A percentile compares a stretch with the other conserved stretches of the same genome.
phyloP scores from a whole-genome alignment of 352 stramenopile species.

The Albugo candida region DNA sequence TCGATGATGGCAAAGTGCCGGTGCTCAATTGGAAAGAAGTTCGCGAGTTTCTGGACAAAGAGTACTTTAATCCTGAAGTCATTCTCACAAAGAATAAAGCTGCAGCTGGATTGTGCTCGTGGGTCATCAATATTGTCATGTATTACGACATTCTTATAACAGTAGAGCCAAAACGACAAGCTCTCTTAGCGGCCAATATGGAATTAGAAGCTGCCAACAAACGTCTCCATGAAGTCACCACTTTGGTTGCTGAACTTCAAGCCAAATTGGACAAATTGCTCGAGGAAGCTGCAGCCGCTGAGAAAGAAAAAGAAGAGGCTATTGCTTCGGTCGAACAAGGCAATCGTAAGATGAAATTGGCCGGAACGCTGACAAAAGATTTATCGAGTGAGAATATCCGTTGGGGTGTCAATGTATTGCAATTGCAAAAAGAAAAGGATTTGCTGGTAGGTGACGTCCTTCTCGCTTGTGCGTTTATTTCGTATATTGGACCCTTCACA shows the following conservation, averaged over 20 bases:
- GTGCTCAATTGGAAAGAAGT: constrained; percentile 88
- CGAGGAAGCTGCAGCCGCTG: constrained; percentile 74
- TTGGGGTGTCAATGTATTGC: constrained; percentile 87
- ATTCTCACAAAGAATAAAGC: constrained; percentile 91
- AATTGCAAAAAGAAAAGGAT: constrained; percentile 82
- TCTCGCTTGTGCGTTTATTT: constrained; percentile 88
- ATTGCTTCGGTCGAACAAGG: constrained; percentile 82
- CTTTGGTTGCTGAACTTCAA: constrained; percentile 83
- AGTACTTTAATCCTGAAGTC: constrained; percentile 90
- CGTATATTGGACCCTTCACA: constrained; percentile 90
- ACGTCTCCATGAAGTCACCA: constrained; percentile 72
- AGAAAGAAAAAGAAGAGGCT: constrained; percentile 86
- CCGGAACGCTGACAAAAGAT: constrained; percentile 86
- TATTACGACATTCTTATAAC: constrained; percentile 94
- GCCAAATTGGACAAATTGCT: constrained; percentile 85
- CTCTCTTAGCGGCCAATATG: constrained; percentile 78
- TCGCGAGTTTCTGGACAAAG: constrained; percentile 81
- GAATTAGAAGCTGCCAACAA: constrained; percentile 84
- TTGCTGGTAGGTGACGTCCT: constrained; percentile 87
- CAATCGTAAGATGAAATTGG: constrained; percentile 90
- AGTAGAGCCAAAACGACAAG: constrained; percentile 87
- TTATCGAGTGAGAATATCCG: constrained; percentile 90
- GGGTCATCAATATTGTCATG: constrained; percentile 92
- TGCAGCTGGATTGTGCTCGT: constrained; percentile 83
- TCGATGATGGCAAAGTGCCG: constrained; percentile 88